Evolutionary conservation across 192 early-diverging fungal genomes (phyloP).

Genomic region (Coemansia brasiliensis): DNA sequence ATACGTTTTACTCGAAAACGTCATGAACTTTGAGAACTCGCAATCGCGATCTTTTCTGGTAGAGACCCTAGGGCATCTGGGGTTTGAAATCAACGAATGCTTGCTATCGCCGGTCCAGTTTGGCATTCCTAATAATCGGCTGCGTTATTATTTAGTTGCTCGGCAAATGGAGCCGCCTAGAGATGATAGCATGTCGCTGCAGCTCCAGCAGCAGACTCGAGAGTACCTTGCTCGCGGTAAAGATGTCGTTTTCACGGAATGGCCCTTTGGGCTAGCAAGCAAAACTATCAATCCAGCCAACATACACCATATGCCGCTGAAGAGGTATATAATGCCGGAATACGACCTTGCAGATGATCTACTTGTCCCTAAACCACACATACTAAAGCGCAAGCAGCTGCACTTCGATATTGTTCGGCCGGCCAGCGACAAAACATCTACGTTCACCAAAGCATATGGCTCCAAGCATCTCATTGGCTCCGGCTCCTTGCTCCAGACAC

Average conservation of each 20-base stretch:
- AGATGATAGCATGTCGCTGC: no score
- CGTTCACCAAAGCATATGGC: slow-evolving; percentile 81
- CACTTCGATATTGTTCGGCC: slow-evolving; percentile 44
- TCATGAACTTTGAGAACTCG: slow-evolving; percentile 56
- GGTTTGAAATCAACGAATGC: slow-evolving; percentile 35
- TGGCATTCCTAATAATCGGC: slow-evolving; percentile 42
- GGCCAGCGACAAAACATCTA: slow-evolving; percentile 29
- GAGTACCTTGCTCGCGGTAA: slow-evolving; percentile 25
- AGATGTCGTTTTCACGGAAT: slow-evolving; percentile 22
- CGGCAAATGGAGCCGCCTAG: not conserved
- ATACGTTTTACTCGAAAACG: slow-evolving; percentile 43
- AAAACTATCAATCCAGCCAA: not conserved
- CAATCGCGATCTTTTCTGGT: slow-evolving; percentile 27
- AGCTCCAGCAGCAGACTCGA: not conserved
- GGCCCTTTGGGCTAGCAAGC: slow-evolving; percentile 35
- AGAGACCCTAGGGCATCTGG: slow-evolving; percentile 25
- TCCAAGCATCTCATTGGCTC: slow-evolving; percentile 73
- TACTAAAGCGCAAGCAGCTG: slow-evolving; percentile 33
- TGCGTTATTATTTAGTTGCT: slow-evolving; percentile 43
- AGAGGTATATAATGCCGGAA: slow-evolving; percentile 19
- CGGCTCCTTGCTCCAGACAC: slow-evolving; percentile 79
- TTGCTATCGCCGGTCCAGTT: slow-evolving; percentile 45
- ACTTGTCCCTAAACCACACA: slow-evolving; percentile 20
- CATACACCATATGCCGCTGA: slow-evolving; percentile 4
- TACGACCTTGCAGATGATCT: slow-evolving; percentile 8